Evolutionary conservation across 106 monocot species (phyloP), one percentile per base, ranked within the genome.

Genomic region (Cymbidium sinense): DNA sequence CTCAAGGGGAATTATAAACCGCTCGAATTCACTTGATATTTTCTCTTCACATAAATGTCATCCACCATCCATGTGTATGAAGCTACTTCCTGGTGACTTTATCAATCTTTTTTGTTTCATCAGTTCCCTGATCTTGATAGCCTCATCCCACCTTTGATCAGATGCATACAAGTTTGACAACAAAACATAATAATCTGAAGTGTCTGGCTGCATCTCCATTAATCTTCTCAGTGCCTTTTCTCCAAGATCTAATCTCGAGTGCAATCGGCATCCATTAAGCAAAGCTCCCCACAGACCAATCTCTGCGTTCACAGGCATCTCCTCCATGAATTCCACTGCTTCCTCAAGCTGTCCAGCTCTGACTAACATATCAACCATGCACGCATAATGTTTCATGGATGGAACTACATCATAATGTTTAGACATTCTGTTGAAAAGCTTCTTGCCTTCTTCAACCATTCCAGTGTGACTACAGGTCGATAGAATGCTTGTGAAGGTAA

Each of bases 281-380:
- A 89, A 85, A 76, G 87, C 81, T 61, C 82, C 87, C 89, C 86
- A 89, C 27, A 87, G 73, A 64, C 58, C 71, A 73, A 72, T 75
- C 17, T 81, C 81, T 34, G 83, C 82, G 67, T 82, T 19, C 29
- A 86, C 36, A 1, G 89, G 85, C 89, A 92, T 92, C 21, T 64
- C 65, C n/a, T 83, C 74, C 21, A 92, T 86, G 37, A 92, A 87
- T 25, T 85, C 85, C 51, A 89, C 50, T 58, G 92, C 92, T 73
- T 92, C 89, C 36, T 89, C 87, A n/a, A 92, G 64, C 72, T 74
- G 62, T 21, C 92, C 89, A 28, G 85, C 81, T 71, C 92, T 75
- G 0, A 87, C 81, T 13, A 92, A 77, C 85, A 92, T 78, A 78
- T 92, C 92, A 51, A 92, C 89, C 89, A 89, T 87, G n/a, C 85